Evolutionary conservation across 345 rosid genomes (phyloP).

Genomic region (Eutrema heterophyllum): DNA sequence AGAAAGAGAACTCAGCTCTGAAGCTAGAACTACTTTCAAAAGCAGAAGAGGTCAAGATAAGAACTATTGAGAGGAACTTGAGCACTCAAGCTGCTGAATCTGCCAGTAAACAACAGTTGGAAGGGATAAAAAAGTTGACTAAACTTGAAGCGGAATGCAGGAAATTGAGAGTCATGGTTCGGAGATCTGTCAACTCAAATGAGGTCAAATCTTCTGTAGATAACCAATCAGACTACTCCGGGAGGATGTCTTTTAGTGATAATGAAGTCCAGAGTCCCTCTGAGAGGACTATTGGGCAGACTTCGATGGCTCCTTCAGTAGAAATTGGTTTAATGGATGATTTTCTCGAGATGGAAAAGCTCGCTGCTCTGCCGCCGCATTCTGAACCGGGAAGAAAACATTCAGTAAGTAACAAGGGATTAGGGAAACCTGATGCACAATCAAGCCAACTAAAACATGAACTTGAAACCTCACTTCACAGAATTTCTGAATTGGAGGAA

Average conservation of each 20-base stretch:
- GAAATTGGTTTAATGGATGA: conserved; percentile 88
- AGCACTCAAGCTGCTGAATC: conserved; percentile 85
- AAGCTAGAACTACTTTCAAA: conserved; percentile 48
- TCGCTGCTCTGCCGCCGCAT: conserved; percentile 48
- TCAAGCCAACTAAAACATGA: conserved; percentile 40
- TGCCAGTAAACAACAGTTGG: conserved; percentile 85
- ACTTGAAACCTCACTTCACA: conserved; percentile 40
- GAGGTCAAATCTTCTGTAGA: conserved; percentile 57
- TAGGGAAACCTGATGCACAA: conserved; percentile 33
- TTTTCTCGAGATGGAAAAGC: conserved; percentile 92
- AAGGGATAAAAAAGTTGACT: conserved; percentile 69
- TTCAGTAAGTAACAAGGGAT: conserved; percentile 24
- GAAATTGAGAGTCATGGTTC: conserved; percentile 51
- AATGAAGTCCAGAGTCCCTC: conserved; percentile 44
- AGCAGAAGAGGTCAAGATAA: conserved; percentile 52
- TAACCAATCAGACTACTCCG: conserved; percentile 67
- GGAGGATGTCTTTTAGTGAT: conserved; percentile 45
- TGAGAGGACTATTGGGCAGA: conserved; percentile 35
- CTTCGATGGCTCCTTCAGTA: conserved; percentile 34
- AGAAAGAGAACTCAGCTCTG: conserved; percentile 61
- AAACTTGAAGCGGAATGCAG: conserved; percentile 80
- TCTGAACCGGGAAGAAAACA: conserved; percentile 38
- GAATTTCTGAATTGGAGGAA: conserved; percentile 59
- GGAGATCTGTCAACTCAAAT: conserved; percentile 49
- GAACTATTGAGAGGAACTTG: conserved; percentile 74